phyloP scores from a whole-genome alignment of 352 stramenopile species.

The Sclerospora graminicola region DNA sequence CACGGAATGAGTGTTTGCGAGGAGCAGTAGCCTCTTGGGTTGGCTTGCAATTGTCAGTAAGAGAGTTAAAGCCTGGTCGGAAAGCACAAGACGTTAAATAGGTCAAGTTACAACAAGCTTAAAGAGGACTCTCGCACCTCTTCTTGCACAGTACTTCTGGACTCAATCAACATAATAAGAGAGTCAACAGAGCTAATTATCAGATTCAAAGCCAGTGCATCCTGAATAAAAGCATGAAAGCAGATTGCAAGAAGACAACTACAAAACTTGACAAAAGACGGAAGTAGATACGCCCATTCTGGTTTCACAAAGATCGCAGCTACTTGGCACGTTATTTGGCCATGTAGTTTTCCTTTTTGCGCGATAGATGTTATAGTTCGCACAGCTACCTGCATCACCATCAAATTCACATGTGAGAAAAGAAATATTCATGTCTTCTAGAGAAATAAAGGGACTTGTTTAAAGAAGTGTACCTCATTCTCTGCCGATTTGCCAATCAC shows the following conservation, averaged over 20 bases:
- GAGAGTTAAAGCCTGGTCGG: conserved; percentile 44
- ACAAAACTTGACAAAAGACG: conserved; percentile 41
- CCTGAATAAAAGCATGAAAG: conserved; percentile 27
- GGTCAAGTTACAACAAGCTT: background rate
- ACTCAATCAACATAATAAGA: conserved; percentile 28
- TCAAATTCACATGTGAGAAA: background rate
- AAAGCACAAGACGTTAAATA: background rate
- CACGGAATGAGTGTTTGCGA: conserved; percentile 24
- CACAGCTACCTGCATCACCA: conserved; percentile 27
- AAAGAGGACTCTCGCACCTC: conserved; percentile 27
- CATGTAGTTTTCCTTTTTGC: conserved; percentile 28
- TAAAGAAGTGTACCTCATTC: conserved; percentile 32
- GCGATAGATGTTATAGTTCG: conserved; percentile 27
- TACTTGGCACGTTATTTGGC: conserved; percentile 20
- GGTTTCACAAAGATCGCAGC: conserved; percentile 22
- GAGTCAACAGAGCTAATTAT: conserved; percentile 31
- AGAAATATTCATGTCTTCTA: background rate
- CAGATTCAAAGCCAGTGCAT: conserved; percentile 23
- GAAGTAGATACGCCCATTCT: conserved; percentile 34
- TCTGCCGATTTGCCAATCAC: conserved; percentile 53
- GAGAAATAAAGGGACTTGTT: background rate
- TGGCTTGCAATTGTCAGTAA: conserved; percentile 62
- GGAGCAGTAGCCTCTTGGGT: conserved; percentile 43
- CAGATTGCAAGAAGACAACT: conserved; percentile 40
- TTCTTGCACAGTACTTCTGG: conserved; percentile 34